phyloP scores from a whole-genome alignment of 2,329 filamentous ascomycete species.

The Fusarium xylarioides region DNA sequence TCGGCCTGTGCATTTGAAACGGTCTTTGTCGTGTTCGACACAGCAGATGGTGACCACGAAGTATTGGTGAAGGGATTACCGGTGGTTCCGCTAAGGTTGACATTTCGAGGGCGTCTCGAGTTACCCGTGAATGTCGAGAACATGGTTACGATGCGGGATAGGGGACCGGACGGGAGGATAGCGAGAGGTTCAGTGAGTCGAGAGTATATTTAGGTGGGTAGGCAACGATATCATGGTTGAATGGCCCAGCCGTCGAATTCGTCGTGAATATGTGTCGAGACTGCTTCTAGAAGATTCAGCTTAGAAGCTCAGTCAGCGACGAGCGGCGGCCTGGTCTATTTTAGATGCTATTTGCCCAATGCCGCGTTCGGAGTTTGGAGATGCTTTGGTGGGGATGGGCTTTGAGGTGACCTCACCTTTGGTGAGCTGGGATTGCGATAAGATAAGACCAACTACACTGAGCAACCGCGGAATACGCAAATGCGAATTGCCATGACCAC shows the following conservation, averaged over 20 bases:
- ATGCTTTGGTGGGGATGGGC: constrained; percentile 39
- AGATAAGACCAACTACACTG: constrained; percentile 24
- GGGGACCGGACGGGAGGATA: neutral
- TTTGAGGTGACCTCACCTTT: constrained; percentile 35
- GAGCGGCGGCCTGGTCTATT: constrained; percentile 12
- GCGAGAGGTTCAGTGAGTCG: neutral
- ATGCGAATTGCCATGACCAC: constrained; percentile 14
- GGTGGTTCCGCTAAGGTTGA: constrained; percentile 89
- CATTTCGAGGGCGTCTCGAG: constrained; percentile 85
- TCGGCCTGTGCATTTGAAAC: constrained; percentile 89
- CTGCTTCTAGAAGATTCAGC: constrained; percentile 44
- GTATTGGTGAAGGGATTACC: constrained; percentile 80
- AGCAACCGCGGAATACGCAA: constrained; percentile 26
- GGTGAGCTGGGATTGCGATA: constrained; percentile 20
- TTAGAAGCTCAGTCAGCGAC: constrained; percentile 39
- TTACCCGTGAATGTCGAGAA: constrained; percentile 91
- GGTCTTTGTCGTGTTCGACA: constrained; percentile 75
- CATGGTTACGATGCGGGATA: constrained; percentile 62
- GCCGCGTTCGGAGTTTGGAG: constrained; percentile 31
- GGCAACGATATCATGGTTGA: constrained; percentile 23
- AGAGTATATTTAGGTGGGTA: constrained; percentile 9
- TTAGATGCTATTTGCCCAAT: constrained; percentile 33
- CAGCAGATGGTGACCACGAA: constrained; percentile 64
- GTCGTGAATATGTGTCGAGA: neutral
- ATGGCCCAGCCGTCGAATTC: neutral